Percentiles rank a stretch among this genome's conserved stretches.
phyloP scores from a whole-genome alignment of 2,329 filamentous ascomycete species.

The Neophaeococcomyces mojaviensis region DNA sequence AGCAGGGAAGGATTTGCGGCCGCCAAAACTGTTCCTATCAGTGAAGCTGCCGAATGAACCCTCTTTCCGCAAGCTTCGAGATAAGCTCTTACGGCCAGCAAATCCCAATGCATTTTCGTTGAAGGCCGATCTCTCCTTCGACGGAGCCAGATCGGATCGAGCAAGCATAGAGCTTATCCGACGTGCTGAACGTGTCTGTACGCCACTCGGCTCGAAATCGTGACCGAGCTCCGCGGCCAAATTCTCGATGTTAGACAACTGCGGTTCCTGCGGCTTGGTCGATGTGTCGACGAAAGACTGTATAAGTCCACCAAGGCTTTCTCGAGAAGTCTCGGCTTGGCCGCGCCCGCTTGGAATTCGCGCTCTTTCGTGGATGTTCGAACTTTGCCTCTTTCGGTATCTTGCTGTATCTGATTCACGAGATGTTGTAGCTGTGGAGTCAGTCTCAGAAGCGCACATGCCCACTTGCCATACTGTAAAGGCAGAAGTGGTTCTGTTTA shows the following conservation, averaged over 20 bases:
- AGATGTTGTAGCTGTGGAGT: background rate
- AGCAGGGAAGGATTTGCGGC: constrained; percentile 50
- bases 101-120: constrained; percentile 57
- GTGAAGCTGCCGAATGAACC: constrained; percentile 68
- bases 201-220: constrained; percentile 50
- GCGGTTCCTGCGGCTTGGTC: constrained; percentile 4
- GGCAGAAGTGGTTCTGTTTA: constrained; percentile 18
- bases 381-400: constrained; percentile 49
- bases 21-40: constrained; percentile 54
- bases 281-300: constrained; percentile 25
- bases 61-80: constrained; percentile 51
- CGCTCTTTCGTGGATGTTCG: constrained; percentile 56
- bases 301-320: constrained; percentile 61
- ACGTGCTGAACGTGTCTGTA: constrained; percentile 56
- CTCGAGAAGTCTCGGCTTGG: constrained; percentile 49
- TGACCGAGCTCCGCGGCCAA: constrained; percentile 65
- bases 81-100: constrained; percentile 37
- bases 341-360: constrained; percentile 57
- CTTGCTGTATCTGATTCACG: background rate
- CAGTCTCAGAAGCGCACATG: background rate
- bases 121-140: constrained; percentile 73
- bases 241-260: constrained; percentile 37
- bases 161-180: constrained; percentile 88
- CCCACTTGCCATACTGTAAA: constrained; percentile 22
- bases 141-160: constrained; percentile 76